Evolutionary conservation across 768 basidiomycete species (phyloP), one percentile per base, ranked within the genome.

Genomic region (Termitomyces eurrhizus): DNA sequence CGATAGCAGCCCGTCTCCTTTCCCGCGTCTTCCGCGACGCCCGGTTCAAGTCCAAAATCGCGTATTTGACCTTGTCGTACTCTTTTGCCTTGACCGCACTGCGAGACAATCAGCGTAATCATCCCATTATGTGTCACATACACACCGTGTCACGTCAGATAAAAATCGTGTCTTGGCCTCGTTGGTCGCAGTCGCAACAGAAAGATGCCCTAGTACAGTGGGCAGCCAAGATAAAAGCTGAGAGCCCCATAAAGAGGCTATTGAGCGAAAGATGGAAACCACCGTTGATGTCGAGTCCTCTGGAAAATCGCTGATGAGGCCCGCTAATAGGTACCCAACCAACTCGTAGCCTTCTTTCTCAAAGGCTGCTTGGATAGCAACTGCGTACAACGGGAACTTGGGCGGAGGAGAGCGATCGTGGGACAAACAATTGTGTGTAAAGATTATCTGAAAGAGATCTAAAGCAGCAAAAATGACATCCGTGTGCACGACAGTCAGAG

Each of bases 281-380:
- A 95, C 87, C 39, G 77, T 70, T 9, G 89, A 80, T 7, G 86
- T 78, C 3, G 87, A 82, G 60, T 98, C 96, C 69, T 93, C 93
- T 4, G 93, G 92, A 71, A 95, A 98, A 62, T 90, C 88, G 24
- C 89, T 87, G 4, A 92, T 86, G 32, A 98, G 78, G 4, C 97
- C 96, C 21, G 80, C 75, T 56, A 98, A 76, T 33, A 94, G 71
- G 63, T 84, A 84, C 14, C 82, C 81, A 16, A 92, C 70, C 16
- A 98, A 78, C 66, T 84, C 82, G 57, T 83, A 81, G 4, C 94
- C 93, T 70, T 92, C 86, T 63, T 86, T 85, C 57, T 84, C 79
- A 50, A 95, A 72, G 39, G 84, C 81, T 4, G 72, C 73, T 33
- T 79, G 79, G 65, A 94, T 90, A 45, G 85, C 77, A 9, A 80